Evolutionary conservation across 805 yeast genomes (phyloP).

Genomic region (Danielozyma ontarioensis): DNA sequence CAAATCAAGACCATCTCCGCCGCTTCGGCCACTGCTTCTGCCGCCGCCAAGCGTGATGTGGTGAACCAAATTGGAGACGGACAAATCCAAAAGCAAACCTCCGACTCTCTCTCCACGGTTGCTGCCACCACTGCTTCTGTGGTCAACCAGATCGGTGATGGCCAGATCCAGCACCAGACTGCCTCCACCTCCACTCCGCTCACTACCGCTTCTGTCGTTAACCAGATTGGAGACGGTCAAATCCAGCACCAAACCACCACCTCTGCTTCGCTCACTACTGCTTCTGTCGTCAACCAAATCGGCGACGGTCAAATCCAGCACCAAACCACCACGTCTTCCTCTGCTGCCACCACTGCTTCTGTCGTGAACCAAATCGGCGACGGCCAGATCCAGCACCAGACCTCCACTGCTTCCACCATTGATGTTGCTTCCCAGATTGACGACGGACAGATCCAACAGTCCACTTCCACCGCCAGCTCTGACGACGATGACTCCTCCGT

Average conservation of each 20-base stretch:
- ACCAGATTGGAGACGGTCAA: constrained; percentile 22
- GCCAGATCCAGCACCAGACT: constrained; percentile 45
- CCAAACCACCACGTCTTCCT: constrained; percentile 32
- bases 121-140: constrained; percentile 32
- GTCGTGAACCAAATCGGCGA: constrained; percentile 19
- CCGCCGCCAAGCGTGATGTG: constrained; percentile 26
- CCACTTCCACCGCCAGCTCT: constrained; percentile 3
- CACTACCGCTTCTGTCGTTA: constrained; percentile 13
- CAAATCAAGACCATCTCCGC: constrained; percentile 52
- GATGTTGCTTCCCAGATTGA: constrained; percentile 5
- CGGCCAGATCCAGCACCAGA: constrained; percentile 22
- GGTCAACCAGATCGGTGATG: constrained; percentile 42
- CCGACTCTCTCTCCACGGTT: constrained; percentile 32
- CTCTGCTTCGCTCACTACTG: constrained; percentile 28
- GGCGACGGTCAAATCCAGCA: constrained; percentile 47
- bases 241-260: constrained; percentile 20
- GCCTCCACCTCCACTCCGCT: constrained; percentile 5
- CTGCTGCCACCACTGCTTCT: constrained; percentile 14
- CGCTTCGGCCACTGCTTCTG: constrained; percentile 25
- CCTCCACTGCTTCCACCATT: constrained; percentile 8
- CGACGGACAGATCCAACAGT: constrained; percentile 11
- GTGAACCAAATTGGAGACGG: constrained; percentile 60
- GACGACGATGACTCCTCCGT: neutral
- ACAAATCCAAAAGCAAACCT: constrained; percentile 46
- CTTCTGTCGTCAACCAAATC: constrained; percentile 41